These are phyloP conservation scores for Athelia psychrophila DNA, from an alignment of 1,284 basidiomycete genomes.

Conservation along the genomic window DNA sequence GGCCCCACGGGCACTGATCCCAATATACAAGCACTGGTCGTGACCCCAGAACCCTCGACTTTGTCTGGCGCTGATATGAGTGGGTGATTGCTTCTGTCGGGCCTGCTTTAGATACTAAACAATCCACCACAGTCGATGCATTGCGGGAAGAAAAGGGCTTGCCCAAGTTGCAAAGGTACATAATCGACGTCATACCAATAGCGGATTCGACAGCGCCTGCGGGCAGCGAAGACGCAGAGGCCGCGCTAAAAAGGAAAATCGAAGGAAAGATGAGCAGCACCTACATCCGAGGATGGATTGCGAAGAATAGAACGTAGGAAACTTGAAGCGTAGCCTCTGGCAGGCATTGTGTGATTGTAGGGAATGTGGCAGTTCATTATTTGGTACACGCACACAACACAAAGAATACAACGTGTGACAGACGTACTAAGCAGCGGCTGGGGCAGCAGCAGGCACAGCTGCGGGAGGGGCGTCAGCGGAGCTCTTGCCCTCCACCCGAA, in stretches of 20 bases:
- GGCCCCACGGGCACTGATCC: constrained; percentile 87
- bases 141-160: constrained; percentile 54
- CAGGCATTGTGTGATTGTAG: no score
- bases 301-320: neutral
- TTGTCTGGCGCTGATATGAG: constrained; percentile 70
- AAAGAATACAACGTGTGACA: no score
- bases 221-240: constrained; percentile 59
- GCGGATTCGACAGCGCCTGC: constrained; percentile 31
- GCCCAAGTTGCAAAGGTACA: constrained; percentile 62
- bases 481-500: constrained; percentile 44
- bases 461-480: constrained; percentile 16
- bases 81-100: constrained; percentile 34
- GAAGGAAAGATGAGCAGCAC: constrained; percentile 84
- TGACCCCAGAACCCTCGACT: constrained; percentile 74
- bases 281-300: constrained; percentile 82
- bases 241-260: constrained; percentile 62
- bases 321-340: no score
- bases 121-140: constrained; percentile 50
- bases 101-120: neutral
- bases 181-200: constrained; percentile 86
- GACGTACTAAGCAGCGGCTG: neutral
- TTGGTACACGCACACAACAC: no score
- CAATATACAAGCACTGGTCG: constrained; percentile 83
- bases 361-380: no score
- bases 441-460: constrained; percentile 9